A percentile compares a stretch with the other conserved stretches of the same genome.
Conservation (phyloP, 768 basidiomycete species). For the Naganishia antarctica region DNA sequence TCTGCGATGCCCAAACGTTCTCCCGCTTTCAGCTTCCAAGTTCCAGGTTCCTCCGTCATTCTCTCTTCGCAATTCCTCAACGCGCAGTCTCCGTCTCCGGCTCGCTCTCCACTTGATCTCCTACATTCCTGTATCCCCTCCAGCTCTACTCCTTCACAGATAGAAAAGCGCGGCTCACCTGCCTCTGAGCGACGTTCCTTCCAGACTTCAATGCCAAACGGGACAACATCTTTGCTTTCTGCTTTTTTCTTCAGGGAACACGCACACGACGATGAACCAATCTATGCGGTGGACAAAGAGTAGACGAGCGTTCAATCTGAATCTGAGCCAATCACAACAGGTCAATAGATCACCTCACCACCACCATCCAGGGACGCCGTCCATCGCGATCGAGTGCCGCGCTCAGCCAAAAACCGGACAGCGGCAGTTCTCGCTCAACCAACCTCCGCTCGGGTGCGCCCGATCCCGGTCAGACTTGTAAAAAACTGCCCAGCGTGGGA, state of each 20-base stretch:
- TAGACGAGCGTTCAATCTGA: not conserved
- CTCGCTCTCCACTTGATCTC: too few species aligned
- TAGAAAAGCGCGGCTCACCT: constrained; percentile 20
- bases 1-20: too few species aligned
- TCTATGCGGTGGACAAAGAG: constrained; percentile 12
- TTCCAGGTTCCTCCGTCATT: not conserved
- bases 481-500: not conserved
- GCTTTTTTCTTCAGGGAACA: constrained; percentile 4
- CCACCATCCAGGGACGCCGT: not conserved
- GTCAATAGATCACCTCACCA: not conserved
- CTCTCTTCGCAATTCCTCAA: not conserved
- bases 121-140: too few species aligned
- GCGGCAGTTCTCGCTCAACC: not conserved
- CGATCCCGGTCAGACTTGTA: not conserved
- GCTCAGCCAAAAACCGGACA: constrained; percentile 15
- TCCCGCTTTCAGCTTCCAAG: not conserved
- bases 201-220: constrained; percentile 27
- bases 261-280: constrained; percentile 17
- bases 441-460: not conserved
- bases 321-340: not conserved
- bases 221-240: constrained; percentile 27
- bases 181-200: constrained; percentile 23
- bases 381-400: constrained; percentile 21
- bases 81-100: not conserved
- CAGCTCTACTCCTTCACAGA: too few species aligned